phyloP scores from a whole-genome alignment of 2,329 filamentous ascomycete species.

The Hymenoscyphus occultus region DNA sequence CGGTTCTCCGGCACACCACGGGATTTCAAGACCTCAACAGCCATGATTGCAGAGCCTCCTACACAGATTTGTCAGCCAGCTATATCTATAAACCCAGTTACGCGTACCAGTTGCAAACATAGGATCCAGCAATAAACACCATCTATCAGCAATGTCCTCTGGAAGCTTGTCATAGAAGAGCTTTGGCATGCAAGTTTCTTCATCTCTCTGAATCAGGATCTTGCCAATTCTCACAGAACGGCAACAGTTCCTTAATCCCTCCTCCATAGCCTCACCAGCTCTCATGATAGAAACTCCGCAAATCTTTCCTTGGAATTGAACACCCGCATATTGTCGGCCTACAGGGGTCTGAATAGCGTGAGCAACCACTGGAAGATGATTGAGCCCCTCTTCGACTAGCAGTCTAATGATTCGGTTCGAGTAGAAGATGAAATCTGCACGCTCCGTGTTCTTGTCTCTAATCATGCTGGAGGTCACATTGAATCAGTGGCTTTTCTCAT shows the following conservation, averaged over 20 bases:
- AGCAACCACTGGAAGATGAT: slow-evolving; percentile 89
- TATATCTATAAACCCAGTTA: neutral
- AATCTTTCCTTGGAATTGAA: slow-evolving; percentile 96
- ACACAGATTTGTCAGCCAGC: slow-evolving; percentile 12
- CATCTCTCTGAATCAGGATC: slow-evolving; percentile 95
- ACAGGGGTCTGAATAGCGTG: slow-evolving; percentile 89
- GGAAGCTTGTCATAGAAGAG: slow-evolving; percentile 98
- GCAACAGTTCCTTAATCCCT: slow-evolving; percentile 93
- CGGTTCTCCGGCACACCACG: slow-evolving; percentile 91
- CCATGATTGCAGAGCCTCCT: slow-evolving; percentile 96
- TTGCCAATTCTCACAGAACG: slow-evolving; percentile 97
- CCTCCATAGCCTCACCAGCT: slow-evolving; percentile 97
- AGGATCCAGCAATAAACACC: slow-evolving; percentile 93
- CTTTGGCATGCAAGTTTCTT: slow-evolving; percentile 88
- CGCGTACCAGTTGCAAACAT: slow-evolving; percentile 92
- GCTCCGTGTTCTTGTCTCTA: slow-evolving; percentile 81
- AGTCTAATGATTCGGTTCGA: slow-evolving; percentile 97
- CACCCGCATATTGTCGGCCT: slow-evolving; percentile 80
- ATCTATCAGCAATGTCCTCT: slow-evolving; percentile 85
- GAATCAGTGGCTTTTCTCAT: neutral
- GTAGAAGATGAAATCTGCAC: slow-evolving; percentile 98
- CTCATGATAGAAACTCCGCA: slow-evolving; percentile 99
- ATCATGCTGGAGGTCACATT: slow-evolving; percentile 68
- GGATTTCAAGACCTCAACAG: slow-evolving; percentile 85
- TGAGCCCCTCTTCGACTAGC: slow-evolving; percentile 93